Percentiles rank a stretch among this genome's conserved stretches.
phyloP scores from a whole-genome alignment of 2,329 filamentous ascomycete species.

The Acephala macrosclerotiorum region DNA sequence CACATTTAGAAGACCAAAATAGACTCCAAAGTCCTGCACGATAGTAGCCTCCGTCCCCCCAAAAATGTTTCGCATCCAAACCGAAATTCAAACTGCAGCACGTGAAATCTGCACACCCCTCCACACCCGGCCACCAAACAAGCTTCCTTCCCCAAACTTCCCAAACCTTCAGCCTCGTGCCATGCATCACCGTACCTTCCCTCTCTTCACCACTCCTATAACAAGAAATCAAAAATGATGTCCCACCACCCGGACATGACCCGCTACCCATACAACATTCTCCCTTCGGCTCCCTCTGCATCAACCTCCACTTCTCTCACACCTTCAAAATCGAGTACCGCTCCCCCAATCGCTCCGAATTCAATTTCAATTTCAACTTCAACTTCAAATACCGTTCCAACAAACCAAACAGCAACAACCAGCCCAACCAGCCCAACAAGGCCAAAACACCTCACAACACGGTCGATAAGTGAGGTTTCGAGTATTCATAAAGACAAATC shows the following conservation, averaged over 20 bases:
- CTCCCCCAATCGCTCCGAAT: neutral
- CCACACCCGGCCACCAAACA: neutral
- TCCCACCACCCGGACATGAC: too few species aligned
- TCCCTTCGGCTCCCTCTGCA: neutral
- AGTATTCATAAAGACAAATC: conserved; percentile 36
- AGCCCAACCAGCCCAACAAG: conserved; percentile 46
- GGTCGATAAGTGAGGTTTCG: conserved; percentile 49
- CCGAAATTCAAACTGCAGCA: neutral
- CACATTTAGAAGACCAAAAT: neutral
- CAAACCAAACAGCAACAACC: too few species aligned
- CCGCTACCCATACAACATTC: too few species aligned
- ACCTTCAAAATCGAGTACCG: neutral
- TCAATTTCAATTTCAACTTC: too few species aligned
- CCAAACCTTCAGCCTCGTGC: neutral
- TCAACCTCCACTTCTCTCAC: neutral
- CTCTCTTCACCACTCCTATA: neutral
- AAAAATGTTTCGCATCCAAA: neutral
- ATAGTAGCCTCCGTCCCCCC: neutral
- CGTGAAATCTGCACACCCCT: conserved; percentile 2
- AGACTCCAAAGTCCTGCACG: neutral
- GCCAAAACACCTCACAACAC: conserved; percentile 60
- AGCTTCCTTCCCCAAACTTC: neutral
- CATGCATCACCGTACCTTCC: neutral
- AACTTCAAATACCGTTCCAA: neutral
- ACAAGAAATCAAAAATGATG: neutral